Evolutionary conservation across 2,329 filamentous ascomycete genomes (phyloP).

Genomic region (Graphiopsis chlorocephala): DNA sequence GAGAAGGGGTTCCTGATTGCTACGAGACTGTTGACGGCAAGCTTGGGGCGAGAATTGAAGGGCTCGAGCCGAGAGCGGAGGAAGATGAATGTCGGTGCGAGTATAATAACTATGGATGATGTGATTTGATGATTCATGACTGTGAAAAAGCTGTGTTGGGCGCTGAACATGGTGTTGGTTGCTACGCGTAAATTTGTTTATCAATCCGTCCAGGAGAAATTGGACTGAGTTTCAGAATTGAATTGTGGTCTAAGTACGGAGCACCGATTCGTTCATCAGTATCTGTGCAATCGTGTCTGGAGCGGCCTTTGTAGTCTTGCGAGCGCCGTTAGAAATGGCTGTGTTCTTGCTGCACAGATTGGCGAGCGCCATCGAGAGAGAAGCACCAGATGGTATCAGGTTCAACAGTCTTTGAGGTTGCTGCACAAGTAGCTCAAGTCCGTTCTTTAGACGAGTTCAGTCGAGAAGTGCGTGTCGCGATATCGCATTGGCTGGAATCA

Average conservation of each 20-base stretch:
- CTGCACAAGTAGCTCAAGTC: background rate
- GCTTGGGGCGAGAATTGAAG: constrained; percentile 36
- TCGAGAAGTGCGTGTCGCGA: background rate
- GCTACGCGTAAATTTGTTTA: background rate
- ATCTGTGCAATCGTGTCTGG: background rate
- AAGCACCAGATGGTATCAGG: background rate
- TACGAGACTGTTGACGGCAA: constrained; percentile 40
- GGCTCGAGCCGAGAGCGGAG: constrained; percentile 35
- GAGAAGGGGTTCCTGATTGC: constrained; percentile 54
- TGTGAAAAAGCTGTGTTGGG: background rate
- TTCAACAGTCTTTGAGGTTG: background rate
- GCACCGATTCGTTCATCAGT: background rate
- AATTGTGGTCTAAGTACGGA: background rate
- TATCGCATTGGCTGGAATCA: background rate
- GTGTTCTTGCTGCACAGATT: background rate
- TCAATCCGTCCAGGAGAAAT: background rate
- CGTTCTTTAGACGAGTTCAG: background rate
- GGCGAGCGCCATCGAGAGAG: background rate
- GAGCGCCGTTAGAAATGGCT: background rate
- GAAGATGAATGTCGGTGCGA: constrained; percentile 44
- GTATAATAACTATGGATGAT: constrained; percentile 41
- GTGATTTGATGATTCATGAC: background rate
- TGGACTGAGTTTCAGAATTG: background rate
- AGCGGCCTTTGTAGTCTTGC: background rate
- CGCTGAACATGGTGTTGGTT: background rate